Base-by-base conservation (phyloP, 1,284 basidiomycete species). In the Ustilago xerochloae region DNA sequence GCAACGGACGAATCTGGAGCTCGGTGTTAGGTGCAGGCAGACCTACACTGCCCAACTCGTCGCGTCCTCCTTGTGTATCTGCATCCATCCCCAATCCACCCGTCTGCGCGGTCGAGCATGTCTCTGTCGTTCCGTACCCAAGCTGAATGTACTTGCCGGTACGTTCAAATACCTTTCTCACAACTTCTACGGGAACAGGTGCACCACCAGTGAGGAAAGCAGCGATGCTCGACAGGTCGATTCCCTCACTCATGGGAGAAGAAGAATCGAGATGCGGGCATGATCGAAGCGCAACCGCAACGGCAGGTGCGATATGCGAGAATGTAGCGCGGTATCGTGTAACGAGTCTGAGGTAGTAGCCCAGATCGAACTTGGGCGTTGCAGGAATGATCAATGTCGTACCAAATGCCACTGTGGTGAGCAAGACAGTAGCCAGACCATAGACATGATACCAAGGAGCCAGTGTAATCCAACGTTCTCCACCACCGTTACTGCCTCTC, bases 231-330 rank as follows among this genome's bases (percentile, higher is more conserved):
- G 79, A 80, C 0, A 86, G 68, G 51, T 85, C 82, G 62, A 79
- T 83, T 15, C 74, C 75, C 18, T 73, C 54, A 41, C 59, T 55
- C 35, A 64, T 47, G 4, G 63, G 70, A 15, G 51, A 54, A 4
- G 57, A 9, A n/a, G 51, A 33, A 35, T 71, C 60, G n/a, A 64
- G 57, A 18, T 85, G 77, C 16, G 82, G 80, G 13, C 80, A 82
- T 33, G 84, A 82, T 18, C 83, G 81, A 18, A 86, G 72, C 0
- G 83, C 81, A 24, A 85, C 82, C 8, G 84, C 85, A 15, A 86
- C 77, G 4, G 85, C 85, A 8, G 85, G 85, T 1, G 85, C 84
- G 54, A 86, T 85, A 62, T 86, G 85, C 10, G 84, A 72, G 56
- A 82, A 82, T 0, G 85, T 86, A 2, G 82, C 81, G 10, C 80